A percentile compares a stretch with the other conserved stretches of the same genome.
Evolutionary conservation across 2,329 filamentous ascomycete genomes (phyloP).

Genomic region (Neopestalotiopsis sp.): DNA sequence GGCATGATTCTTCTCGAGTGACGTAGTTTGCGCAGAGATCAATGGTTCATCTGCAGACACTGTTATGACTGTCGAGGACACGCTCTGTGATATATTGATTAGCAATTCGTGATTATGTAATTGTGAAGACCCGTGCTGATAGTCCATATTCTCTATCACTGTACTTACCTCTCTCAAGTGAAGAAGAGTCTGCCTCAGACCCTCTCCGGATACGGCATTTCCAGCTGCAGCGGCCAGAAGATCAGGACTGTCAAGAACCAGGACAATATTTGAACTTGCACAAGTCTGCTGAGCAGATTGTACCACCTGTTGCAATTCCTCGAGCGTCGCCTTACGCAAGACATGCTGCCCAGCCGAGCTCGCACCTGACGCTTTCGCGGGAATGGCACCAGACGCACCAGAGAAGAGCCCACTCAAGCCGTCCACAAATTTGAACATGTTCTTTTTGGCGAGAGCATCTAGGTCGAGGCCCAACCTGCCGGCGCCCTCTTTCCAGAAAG

Average conservation of each 20-base stretch:
- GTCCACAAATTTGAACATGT: constrained; percentile 76
- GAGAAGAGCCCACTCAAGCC: constrained; percentile 67
- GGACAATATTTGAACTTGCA: constrained; percentile 49
- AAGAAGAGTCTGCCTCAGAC: constrained; percentile 62
- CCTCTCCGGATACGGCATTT: constrained; percentile 47
- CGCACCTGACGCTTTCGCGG: constrained; percentile 23
- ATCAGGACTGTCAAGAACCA: constrained; percentile 72
- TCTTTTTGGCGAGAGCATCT: constrained; percentile 59
- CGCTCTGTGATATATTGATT: constrained; percentile 48
- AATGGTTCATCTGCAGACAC: constrained; percentile 78
- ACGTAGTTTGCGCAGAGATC: constrained; percentile 63
- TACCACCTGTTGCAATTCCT: constrained; percentile 46
- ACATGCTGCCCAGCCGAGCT: constrained; percentile 22
- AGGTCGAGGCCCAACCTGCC: constrained; percentile 77
- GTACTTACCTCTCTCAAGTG: constrained; percentile 67
- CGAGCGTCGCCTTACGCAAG: constrained; percentile 39
- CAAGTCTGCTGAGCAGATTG: constrained; percentile 43
- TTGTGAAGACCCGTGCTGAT: not conserved
- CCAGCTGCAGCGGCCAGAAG: constrained; percentile 65
- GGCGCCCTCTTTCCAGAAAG: constrained; percentile 79
- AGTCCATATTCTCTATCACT: not conserved
- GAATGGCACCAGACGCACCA: constrained; percentile 14
- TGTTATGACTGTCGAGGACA: constrained; percentile 70
- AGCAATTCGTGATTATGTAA: not conserved
- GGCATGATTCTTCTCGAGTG: constrained; percentile 73